phyloP scores from a whole-genome alignment of 1,284 basidiomycete species.

The Phenoliferia sp. region DNA sequence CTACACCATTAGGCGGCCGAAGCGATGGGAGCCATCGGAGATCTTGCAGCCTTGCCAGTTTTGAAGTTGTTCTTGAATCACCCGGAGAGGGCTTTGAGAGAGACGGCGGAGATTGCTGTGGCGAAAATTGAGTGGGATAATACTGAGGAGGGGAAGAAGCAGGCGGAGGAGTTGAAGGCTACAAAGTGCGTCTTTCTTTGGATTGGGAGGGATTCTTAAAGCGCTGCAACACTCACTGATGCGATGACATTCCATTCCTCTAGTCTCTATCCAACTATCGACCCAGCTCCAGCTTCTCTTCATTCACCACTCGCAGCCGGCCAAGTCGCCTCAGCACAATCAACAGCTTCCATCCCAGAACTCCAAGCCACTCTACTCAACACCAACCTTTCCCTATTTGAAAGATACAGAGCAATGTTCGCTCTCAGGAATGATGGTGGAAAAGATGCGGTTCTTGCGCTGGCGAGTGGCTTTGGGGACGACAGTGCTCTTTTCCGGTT shows the following conservation, averaged over 20 bases:
- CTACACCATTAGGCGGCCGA: conserved; percentile 70
- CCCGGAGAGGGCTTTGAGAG: conserved; percentile 72
- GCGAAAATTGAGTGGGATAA: conserved; percentile 92
- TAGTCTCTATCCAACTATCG: conserved; percentile 79
- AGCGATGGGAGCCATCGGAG: conserved; percentile 91
- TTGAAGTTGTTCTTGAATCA: conserved; percentile 62
- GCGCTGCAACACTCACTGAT: too few species aligned
- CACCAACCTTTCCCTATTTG: conserved; percentile 69
- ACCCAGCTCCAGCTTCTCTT: conserved; percentile 72
- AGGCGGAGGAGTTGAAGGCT: conserved; percentile 39
- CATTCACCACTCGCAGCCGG: conserved; percentile 42
- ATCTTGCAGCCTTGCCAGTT: conserved; percentile 60
- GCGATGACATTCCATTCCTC: too few species aligned
- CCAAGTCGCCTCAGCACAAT: conserved; percentile 30
- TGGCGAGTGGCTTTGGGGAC: conserved; percentile 83
- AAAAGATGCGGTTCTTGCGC: conserved; percentile 71
- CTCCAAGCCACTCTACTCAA: conserved; percentile 67
- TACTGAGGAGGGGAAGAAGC: conserved; percentile 45
- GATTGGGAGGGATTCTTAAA: too few species aligned
- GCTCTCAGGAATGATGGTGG: conserved; percentile 81
- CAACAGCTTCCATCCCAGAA: conserved; percentile 41
- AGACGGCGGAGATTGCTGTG: conserved; percentile 97
- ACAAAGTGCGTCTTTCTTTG: conserved; percentile 36
- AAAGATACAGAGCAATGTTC: conserved; percentile 98
- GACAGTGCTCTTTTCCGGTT: conserved; percentile 87